Conservation (phyloP, 2,329 filamentous ascomycete genomes). For the Botrytis aclada region DNA sequence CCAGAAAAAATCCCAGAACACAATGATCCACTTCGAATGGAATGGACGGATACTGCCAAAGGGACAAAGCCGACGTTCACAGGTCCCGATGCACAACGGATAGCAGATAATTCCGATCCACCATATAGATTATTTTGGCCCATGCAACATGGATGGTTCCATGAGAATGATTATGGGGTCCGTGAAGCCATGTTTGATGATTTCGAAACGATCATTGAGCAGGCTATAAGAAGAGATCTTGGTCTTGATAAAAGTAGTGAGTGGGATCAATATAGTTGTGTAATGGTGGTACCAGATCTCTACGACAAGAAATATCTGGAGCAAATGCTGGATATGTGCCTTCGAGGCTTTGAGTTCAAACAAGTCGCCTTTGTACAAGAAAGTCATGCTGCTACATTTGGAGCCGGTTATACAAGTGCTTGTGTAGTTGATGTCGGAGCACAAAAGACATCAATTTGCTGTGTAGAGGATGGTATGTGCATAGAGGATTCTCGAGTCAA, state of each 20-base stretch:
- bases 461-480: constrained; percentile 93
- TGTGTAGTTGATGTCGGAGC: constrained; percentile 96
- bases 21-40: constrained; percentile 89
- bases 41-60: constrained; percentile 82
- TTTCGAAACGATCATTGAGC: constrained; percentile 81
- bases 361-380: constrained; percentile 94
- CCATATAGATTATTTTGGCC: constrained; percentile 94
- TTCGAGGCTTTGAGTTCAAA: constrained; percentile 86
- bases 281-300: constrained; percentile 94
- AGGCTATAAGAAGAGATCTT: constrained; percentile 81
- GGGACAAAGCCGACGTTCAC: constrained; percentile 60
- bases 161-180: constrained; percentile 82
- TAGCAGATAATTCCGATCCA: constrained; percentile 84
- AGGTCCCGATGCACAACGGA: constrained; percentile 76
- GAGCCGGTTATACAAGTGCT: constrained; percentile 87
- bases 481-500: constrained; percentile 94
- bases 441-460: constrained; percentile 95
- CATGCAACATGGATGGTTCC: constrained; percentile 79
- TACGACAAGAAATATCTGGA: constrained; percentile 95
- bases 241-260: constrained; percentile 73
- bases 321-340: constrained; percentile 76
- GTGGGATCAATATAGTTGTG: constrained; percentile 88
- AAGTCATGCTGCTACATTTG: constrained; percentile 90
- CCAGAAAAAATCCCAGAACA: constrained; percentile 89
- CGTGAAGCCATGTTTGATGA: constrained; percentile 81